Evolutionary conservation across 2,329 filamentous ascomycete species (phyloP), one percentile per base, ranked within the genome.

Genomic region (Verticillium isaacii): DNA sequence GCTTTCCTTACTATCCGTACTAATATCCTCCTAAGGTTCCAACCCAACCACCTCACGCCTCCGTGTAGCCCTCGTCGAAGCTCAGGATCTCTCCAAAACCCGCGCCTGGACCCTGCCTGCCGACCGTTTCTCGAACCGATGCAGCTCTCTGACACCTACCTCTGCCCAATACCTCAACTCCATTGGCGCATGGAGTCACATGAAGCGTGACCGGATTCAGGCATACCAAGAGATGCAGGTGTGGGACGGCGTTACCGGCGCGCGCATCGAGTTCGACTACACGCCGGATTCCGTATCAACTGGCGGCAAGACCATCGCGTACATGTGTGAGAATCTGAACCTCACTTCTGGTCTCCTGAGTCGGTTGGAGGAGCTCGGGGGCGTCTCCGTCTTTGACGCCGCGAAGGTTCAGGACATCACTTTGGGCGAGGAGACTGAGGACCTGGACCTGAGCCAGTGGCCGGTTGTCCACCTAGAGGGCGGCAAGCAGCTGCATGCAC

Each of bases 201-300:
- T 97, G 64, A 84, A 91, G 67, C 78, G 82, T 52, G 80, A 85
- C 6, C 87, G 95, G 36, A 86, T 95, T 37, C 93, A 97, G 78
- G 85, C 88, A 1, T 99, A 97, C 75, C 89, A 96, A 63, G 91
- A 94, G 69, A 99, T 99, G 95, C 90, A 97, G 74, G 95, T 98
- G 36, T 99, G 96, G 95, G 95, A 99, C 74, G 96, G 94, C 65
- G 86, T 97, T 61, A 91, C 90, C 50, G 93, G 88, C 63, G 91
- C 93, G 39, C 86, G 89, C 68, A 95, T 99, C 73, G 90, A 92
- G 68, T 99, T 99, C 74, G 91, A 95, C 77, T 91, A 89, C 89
- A 76, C 76, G 25, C 78, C 78, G 5, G 73, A 72, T 54, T 73
- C 78, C 41, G 79, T 81, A 69, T 75, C 57, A 72, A 77, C 56